phyloP scores from a whole-genome alignment of 768 basidiomycete species.

The Lactarius indigo region DNA sequence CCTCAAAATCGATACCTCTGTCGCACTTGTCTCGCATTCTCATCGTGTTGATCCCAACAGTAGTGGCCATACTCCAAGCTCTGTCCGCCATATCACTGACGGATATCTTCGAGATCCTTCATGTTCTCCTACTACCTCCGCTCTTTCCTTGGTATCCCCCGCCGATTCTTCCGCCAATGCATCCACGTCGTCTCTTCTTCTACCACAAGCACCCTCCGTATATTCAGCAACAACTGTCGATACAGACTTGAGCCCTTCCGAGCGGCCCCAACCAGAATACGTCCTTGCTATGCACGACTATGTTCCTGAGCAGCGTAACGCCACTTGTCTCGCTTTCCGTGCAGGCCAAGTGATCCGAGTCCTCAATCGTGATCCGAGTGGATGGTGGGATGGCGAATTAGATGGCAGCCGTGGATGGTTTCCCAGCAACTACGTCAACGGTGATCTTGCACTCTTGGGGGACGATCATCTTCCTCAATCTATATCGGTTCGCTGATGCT shows the following conservation, averaged over 20 bases:
- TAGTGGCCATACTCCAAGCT: slow-evolving; percentile 10
- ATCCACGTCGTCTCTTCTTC: slow-evolving; percentile 29
- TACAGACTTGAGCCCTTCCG: slow-evolving; percentile 19
- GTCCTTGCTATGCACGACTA: slow-evolving; percentile 95
- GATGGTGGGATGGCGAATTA: slow-evolving; percentile 99
- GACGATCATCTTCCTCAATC: slow-evolving; percentile 52
- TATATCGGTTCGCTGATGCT: slow-evolving; percentile 38
- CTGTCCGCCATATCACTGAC: slow-evolving; percentile 17
- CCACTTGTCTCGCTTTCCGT: slow-evolving; percentile 83
- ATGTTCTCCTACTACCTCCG: slow-evolving; percentile 20
- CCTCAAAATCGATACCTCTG: slow-evolving; percentile 36
- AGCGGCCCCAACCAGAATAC: slow-evolving; percentile 50
- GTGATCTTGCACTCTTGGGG: slow-evolving; percentile 54
- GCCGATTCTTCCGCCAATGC: slow-evolving; percentile 22
- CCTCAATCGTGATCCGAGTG: slow-evolving; percentile 79
- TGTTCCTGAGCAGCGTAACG: slow-evolving; percentile 59
- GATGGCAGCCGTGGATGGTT: slow-evolving; percentile 94
- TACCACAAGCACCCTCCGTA: slow-evolving; percentile 29
- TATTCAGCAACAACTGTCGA: slow-evolving; percentile 28
- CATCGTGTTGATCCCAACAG: slow-evolving; percentile 25
- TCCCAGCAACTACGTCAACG: slow-evolving; percentile 91
- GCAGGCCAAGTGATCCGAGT: slow-evolving; percentile 91
- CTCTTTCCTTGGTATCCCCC: slow-evolving; percentile 21
- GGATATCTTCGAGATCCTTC: slow-evolving; percentile 23
- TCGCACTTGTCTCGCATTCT: slow-evolving; percentile 26